Base-by-base conservation (phyloP, 306 rosid genomes). In the Quercus aquifolioides region DNA sequence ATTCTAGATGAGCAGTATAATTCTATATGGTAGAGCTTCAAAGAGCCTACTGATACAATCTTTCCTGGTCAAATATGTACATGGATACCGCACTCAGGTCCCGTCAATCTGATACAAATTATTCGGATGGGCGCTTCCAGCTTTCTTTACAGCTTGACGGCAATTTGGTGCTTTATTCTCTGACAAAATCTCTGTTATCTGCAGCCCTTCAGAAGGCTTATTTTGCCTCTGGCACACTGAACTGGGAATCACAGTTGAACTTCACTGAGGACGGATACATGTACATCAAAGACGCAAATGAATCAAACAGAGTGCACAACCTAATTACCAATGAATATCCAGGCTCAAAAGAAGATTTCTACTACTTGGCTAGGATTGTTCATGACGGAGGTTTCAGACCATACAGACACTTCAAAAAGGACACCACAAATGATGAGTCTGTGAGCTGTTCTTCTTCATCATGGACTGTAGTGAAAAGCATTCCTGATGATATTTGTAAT, bases 1-100 rank as follows among this genome's bases (percentile, higher is more conserved):
- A 71, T 83, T 57, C 56, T 64, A n/a, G 41, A 51, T 11, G 21
- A 35, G 18, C 52, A 58, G 11, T 73, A 64, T 19, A 69, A 33
- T 6, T 14, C 6, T 14, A 51, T 80, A n/a, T 84, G 87, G 87
- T 69, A 84, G 51, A 84, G 87, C 33, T 80, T 84, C 68, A 59
- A 80, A 17, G 69, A 76, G 7, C 81, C 69, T 2, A 69, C 59
- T 1, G 86, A 87, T 31, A 81, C 85, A 3, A 21, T 86, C 38
- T 43, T 86, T 65, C 84, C 85, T 11, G 69, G 82, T 2, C 87
- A 81, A 76, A 71, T 35, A 43, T 81, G 21, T 28, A 46, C 1
- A 74, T 7, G 28, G 77, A 79, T 0, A 31, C 2, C 1, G 43
- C 3, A 35, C 74, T 84, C n/a, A 62, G 28, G 41, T 74, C 86